A percentile compares a stretch with the other conserved stretches of the same genome.
phyloP scores from a whole-genome alignment of 306 rosid genomes.

The Boehmeria nivea region DNA sequence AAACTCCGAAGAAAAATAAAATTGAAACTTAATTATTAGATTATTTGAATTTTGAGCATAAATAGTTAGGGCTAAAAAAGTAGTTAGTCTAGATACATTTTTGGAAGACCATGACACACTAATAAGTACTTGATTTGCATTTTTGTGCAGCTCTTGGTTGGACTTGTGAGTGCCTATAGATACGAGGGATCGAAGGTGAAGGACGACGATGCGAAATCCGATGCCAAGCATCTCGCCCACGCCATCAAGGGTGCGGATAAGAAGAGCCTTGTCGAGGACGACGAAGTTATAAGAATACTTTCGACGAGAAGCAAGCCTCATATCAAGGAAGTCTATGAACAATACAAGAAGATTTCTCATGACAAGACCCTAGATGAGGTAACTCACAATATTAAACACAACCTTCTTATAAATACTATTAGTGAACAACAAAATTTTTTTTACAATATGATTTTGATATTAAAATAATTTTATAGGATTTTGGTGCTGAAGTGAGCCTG shows the following conservation, averaged over 20 bases:
- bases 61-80: no score
- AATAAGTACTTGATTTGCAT: neutral
- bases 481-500: constrained; percentile 40
- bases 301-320: constrained; percentile 80
- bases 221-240: constrained; percentile 47
- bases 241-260: constrained; percentile 47
- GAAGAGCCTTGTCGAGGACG: constrained; percentile 47
- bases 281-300: constrained; percentile 62
- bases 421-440: no score
- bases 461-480: constrained; percentile 51
- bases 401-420: neutral
- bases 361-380: constrained; percentile 70
- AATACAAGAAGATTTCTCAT: constrained; percentile 52
- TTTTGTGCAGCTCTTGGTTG: constrained; percentile 63
- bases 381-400: constrained; percentile 15
- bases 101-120: neutral
- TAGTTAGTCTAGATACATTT: no score
- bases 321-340: constrained; percentile 50
- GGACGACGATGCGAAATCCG: constrained; percentile 57
- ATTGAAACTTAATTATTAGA: no score
- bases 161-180: constrained; percentile 81
- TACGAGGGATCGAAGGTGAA: constrained; percentile 77
- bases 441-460: no score
- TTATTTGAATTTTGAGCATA: no score
- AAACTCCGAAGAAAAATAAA: no score